phyloP scores from a whole-genome alignment of 1,139 yeast species.

The Hemisphaericaspora lyxosophila region DNA sequence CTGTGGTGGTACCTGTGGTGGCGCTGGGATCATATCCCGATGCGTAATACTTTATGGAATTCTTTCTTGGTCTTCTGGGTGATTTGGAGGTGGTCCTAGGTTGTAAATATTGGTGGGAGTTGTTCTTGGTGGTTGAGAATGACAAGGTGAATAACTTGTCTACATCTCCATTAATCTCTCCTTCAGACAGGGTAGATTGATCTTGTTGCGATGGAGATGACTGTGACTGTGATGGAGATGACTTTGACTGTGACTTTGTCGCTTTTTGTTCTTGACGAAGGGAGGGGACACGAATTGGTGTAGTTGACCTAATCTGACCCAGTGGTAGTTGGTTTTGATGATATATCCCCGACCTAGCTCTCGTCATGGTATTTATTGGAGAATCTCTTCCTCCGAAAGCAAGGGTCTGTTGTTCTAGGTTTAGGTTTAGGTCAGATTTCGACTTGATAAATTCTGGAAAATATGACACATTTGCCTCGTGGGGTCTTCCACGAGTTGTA shows the following conservation, averaged over 20 bases:
- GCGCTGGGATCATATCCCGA: slow-evolving; percentile 17
- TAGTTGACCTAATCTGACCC: slow-evolving; percentile 13
- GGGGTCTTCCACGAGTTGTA: slow-evolving; percentile 16
- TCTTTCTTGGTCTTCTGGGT: slow-evolving; percentile 23
- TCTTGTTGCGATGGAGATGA: not conserved
- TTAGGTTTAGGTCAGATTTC: slow-evolving; percentile 3
- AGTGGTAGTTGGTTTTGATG: slow-evolving; percentile 22
- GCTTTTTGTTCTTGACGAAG: not conserved
- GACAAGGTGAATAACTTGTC: slow-evolving; percentile 26
- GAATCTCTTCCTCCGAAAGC: slow-evolving; percentile 17
- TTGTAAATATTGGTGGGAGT: slow-evolving; percentile 7
- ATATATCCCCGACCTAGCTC: slow-evolving; percentile 30
- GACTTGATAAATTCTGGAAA: slow-evolving; percentile 21
- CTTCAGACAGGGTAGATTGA: not conserved
- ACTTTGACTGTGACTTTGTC: too few species aligned
- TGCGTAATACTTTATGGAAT: slow-evolving; percentile 35
- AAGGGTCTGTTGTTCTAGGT: slow-evolving; percentile 10
- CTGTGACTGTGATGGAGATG: too few species aligned
- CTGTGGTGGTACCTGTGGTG: slow-evolving; percentile 10
- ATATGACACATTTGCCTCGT: slow-evolving; percentile 29
- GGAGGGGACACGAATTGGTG: not conserved
- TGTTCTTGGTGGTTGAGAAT: slow-evolving; percentile 17
- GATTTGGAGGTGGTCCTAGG: slow-evolving; percentile 13
- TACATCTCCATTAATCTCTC: slow-evolving; percentile 14
- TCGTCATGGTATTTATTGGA: slow-evolving; percentile 20